Evolutionary conservation across 1,139 yeast species (phyloP), one percentile per base, ranked within the genome.

Genomic region (Meyerozyma sp.): DNA sequence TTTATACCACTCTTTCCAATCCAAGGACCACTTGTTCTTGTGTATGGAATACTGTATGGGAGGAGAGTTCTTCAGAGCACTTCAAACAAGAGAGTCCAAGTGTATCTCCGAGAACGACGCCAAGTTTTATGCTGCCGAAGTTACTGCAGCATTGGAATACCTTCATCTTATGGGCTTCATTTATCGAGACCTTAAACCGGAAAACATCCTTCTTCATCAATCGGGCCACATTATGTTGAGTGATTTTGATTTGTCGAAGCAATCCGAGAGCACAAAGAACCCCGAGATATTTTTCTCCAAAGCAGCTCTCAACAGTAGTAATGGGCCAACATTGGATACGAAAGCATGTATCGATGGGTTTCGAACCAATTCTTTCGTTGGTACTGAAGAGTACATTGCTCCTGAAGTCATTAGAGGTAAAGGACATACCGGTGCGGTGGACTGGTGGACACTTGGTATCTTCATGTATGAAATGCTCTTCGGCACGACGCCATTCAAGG

Each of bases 41-140:
- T 94, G 98, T 61, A 91, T 94, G 96, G 99, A 94, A 63, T 94
- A 93, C 58, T 94, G 98, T 61, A 90, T 93, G 94, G 99, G 99
- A 18, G 98, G 99, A 40, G 99, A 94, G 65, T 94, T 94, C 60
- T 94, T 94, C 71, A 73, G 98, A 47, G 98, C 98, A 0, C 68
- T 94, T 43, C 98, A 94, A 65, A 90, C 97, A 0, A 75, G 97
- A 48, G 86, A 83, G 49, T 80, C 91, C 42, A 89, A 90, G 59
- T 86, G 95, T 49, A 83, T 94, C 13, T 74, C 81, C 32, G 99
- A 94, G 62, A 79, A 73, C 41, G 98, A 91, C 60, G 98, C 98
- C 14, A 74, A 82, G 47, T 94, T 94, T 60, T 94, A 94, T 62
- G 97, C 97, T 0, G 90, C 97, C 11, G 99, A 94, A 63, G 98